Conservation (phyloP, 2,329 filamentous ascomycete species). For the Fusarium liriodendri region DNA sequence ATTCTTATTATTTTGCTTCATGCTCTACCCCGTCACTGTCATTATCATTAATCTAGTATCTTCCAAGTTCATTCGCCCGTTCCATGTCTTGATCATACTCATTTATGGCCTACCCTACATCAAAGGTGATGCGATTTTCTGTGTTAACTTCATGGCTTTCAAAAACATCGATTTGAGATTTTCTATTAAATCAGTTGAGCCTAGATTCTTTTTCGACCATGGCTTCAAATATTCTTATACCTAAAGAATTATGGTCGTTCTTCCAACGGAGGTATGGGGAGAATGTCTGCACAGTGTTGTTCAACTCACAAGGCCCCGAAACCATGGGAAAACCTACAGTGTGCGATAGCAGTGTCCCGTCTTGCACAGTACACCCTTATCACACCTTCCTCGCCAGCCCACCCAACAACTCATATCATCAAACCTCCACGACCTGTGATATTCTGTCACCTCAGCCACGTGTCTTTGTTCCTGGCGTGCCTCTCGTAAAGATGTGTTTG, state of each 20-base stretch:
- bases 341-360: neutral
- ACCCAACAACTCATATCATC: neutral
- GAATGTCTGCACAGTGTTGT: neutral
- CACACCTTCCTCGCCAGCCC: neutral
- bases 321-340: neutral
- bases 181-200: neutral
- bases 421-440: neutral
- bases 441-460: neutral
- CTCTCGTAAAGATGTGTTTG: neutral
- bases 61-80: neutral
- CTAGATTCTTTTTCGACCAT: neutral
- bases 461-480: neutral
- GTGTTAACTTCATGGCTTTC: neutral
- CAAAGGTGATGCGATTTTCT: neutral
- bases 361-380: neutral
- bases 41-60: neutral
- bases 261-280: neutral
- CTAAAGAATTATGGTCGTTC: neutral
- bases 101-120: neutral
- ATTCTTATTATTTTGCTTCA: no score
- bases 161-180: neutral
- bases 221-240: neutral
- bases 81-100: neutral
- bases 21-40: no score
- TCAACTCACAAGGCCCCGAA: neutral